A percentile compares a stretch with the other conserved stretches of the same genome.
Conservation (phyloP, 805 yeast species). For the Danielia reshetovae region DNA sequence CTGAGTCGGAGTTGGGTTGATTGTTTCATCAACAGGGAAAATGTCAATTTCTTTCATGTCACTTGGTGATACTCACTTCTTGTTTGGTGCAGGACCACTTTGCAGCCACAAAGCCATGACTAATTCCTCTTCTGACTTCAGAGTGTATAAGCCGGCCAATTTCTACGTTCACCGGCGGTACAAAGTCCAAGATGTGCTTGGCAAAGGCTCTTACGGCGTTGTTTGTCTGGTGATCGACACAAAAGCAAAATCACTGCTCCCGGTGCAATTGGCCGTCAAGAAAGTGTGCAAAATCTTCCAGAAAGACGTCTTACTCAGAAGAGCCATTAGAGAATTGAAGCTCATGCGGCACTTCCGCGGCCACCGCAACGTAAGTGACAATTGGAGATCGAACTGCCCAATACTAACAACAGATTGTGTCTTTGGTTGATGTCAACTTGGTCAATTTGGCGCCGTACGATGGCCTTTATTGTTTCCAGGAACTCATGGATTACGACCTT, state of each 20-base stretch:
- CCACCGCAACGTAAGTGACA: conserved; percentile 57
- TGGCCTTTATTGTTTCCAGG: conserved; percentile 88
- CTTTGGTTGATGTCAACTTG: conserved; percentile 69
- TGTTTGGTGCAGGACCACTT: neutral
- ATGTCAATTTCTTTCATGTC: no score
- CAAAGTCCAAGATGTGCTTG: conserved; percentile 54
- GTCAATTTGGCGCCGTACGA: conserved; percentile 64
- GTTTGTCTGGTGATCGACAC: conserved; percentile 72
- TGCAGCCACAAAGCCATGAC: conserved; percentile 1
- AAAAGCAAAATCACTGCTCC: conserved; percentile 22
- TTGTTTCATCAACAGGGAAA: no score
- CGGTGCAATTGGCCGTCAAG: conserved; percentile 65
- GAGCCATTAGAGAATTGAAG: conserved; percentile 82
- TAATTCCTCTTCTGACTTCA: conserved; percentile 12
- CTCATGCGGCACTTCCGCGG: conserved; percentile 82
- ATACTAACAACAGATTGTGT: conserved; percentile 49
- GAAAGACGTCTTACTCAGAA: conserved; percentile 60
- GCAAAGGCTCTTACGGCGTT: conserved; percentile 83
- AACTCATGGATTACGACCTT: conserved; percentile 76
- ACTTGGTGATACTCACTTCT: no score
- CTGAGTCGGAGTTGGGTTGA: no score
- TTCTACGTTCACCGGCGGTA: conserved; percentile 65
- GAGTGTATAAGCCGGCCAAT: conserved; percentile 20
- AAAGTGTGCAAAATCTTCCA: conserved; percentile 69
- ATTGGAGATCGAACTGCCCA: neutral